Evolutionary conservation across 495 filamentous ascomycete species (phyloP), one percentile per base, ranked within the genome.

Genomic region (Gamarada debralockiae): DNA sequence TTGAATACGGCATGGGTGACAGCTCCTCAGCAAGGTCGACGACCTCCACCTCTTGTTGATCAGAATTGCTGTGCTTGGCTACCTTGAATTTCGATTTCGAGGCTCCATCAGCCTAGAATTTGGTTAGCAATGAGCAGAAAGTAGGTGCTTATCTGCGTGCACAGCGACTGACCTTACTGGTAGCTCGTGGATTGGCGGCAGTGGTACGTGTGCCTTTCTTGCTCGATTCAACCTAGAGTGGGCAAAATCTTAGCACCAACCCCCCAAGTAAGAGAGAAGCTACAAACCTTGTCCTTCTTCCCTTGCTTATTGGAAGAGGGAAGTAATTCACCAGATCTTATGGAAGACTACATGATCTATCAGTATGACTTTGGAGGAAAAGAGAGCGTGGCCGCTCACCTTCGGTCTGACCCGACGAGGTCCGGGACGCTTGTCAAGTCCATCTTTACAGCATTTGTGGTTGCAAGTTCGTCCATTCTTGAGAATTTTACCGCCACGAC

Each of bases 361-460:
- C 21, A 43, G 40, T 23, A 43, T 20, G 21, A 21, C 13, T 17
- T 43, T 22, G 1, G 14, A 15, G 4, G 13, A 1, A 33, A n/a
- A n/a, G 7, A 47, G 23, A n/a, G 5, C 22, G 10, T 31, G 5
- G 24, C 6, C 24, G 13, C 44, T 31, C 4, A 47, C 44, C 24
- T 18, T 31, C 33, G n/a, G 1, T 25, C 17, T 47, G 15, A 17
- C 15, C 21, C 22, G 27, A 50, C 47, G 47, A 1, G 70, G 65
- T 53, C 84, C 90, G 6, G 85, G 83, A 27, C 81, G 85, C 49
- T 87, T 95, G 27, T 91, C 85, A 4, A 93, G 61, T 1, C 92
- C 92, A 41, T 95, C 88, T n/a, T 80, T 82, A 64, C 93, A 98
- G 60, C 93, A 98, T 31, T 82, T 67, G 60, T 98, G 93, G 13